Evolutionary conservation across 2,329 filamentous ascomycete species (phyloP).

Genomic region (Phaeoacremonium minimum): DNA sequence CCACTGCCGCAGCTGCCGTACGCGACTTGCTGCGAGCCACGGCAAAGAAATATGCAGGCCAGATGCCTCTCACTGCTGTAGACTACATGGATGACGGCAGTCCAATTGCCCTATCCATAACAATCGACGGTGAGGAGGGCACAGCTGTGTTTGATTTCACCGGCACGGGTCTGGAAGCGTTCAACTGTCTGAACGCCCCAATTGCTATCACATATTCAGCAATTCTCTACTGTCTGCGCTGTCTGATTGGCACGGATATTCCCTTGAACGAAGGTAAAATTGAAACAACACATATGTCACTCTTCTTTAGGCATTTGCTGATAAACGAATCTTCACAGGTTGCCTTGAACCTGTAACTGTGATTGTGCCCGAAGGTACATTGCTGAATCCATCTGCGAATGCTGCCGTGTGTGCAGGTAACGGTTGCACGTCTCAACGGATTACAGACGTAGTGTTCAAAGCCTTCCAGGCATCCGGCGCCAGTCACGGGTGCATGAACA

Average conservation of each 20-base stretch:
- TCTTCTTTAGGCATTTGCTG: too few species aligned
- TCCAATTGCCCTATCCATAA: conserved; percentile 22
- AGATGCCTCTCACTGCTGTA: conserved; percentile 58
- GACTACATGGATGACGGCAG: conserved; percentile 60
- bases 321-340: too few species aligned
- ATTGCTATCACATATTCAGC: conserved; percentile 26
- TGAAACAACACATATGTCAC: too few species aligned
- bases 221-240: conserved; percentile 21
- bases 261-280: conserved; percentile 24
- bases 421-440: conserved; percentile 17
- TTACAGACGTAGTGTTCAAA: conserved; percentile 19
- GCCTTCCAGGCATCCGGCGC: conserved; percentile 18
- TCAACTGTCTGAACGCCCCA: conserved; percentile 25
- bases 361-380: conserved; percentile 12
- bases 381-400: conserved; percentile 19
- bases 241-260: conserved; percentile 18
- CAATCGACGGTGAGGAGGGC: conserved; percentile 22
- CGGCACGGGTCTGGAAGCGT: conserved; percentile 23
- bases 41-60: conserved; percentile 58
- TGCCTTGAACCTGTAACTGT: conserved; percentile 18
- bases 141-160: conserved; percentile 31
- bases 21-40: conserved; percentile 63
- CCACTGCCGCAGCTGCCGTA: conserved; percentile 70
- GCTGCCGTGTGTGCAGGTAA: conserved; percentile 19
- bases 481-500: conserved; percentile 19